phyloP scores from a whole-genome alignment of 495 filamentous ascomycete genomes.

The Filosporella fistucella region DNA sequence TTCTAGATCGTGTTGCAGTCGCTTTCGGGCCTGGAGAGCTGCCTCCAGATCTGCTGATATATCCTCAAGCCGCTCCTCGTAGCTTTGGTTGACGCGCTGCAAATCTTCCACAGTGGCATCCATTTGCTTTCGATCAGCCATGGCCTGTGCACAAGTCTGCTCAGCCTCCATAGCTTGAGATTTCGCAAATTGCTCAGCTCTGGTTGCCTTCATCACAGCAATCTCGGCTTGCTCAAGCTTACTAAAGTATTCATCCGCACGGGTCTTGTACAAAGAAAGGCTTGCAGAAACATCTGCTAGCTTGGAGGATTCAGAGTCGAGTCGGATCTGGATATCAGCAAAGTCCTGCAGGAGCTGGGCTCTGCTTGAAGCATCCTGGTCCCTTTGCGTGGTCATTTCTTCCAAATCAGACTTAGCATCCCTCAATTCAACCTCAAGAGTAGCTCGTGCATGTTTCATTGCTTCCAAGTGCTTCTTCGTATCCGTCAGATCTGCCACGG shows the following conservation, averaged over 20 bases:
- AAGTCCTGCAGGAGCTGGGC: slow-evolving; percentile 89
- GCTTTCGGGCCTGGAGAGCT: slow-evolving; percentile 86
- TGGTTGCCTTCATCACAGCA: slow-evolving; percentile 83
- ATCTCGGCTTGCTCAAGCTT: slow-evolving; percentile 98
- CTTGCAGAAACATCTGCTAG: slow-evolving; percentile 79
- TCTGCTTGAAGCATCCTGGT: slow-evolving; percentile 80
- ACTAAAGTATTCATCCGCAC: slow-evolving; percentile 94
- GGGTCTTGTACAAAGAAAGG: slow-evolving; percentile 83
- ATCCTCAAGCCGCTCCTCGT: slow-evolving; percentile 90
- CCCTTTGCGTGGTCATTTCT: slow-evolving; percentile 68
- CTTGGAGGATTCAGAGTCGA: slow-evolving; percentile 85
- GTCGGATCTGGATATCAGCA: slow-evolving; percentile 86
- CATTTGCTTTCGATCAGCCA: slow-evolving; percentile 89
- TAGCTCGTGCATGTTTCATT: slow-evolving; percentile 70
- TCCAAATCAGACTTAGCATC: slow-evolving; percentile 80
- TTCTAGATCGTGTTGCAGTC: slow-evolving; percentile 95
- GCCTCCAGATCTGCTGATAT: slow-evolving; percentile 82
- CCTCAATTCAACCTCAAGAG: slow-evolving; percentile 83
- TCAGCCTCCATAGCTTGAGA: slow-evolving; percentile 84
- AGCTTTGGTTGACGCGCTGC: slow-evolving; percentile 80
- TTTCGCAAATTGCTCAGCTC: slow-evolving; percentile 92
- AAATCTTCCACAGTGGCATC: slow-evolving; percentile 86
- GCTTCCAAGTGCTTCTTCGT: slow-evolving; percentile 83
- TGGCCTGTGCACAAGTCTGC: slow-evolving; percentile 81
- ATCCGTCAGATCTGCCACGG: slow-evolving; percentile 77